These are phyloP conservation scores for Blastocystis sp. DNA, from an alignment of 352 stramenopile genomes.

Conservation along the genomic window DNA sequence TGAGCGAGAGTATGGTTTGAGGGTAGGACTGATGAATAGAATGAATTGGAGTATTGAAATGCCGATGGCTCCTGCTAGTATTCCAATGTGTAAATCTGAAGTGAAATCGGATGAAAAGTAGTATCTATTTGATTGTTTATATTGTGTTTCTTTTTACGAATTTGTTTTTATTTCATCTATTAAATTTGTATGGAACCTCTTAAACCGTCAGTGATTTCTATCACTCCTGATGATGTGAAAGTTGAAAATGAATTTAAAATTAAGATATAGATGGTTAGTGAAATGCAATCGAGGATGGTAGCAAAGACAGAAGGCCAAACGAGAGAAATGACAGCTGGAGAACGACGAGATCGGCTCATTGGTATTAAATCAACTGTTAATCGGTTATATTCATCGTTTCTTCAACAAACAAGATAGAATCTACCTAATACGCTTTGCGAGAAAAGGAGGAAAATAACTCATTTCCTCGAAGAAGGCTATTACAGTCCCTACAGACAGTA, in stretches of 20 bases:
- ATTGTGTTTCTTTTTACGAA: neutral
- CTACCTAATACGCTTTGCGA: constrained; percentile 4
- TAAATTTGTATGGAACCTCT: neutral
- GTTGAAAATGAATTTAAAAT: neutral
- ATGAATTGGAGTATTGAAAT: neutral
- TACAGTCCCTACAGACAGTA: constrained; percentile 23
- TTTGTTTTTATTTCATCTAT: neutral
- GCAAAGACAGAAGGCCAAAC: neutral
- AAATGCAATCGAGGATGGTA: neutral
- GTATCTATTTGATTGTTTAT: neutral
- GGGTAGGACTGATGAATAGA: neutral
- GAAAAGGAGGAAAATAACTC: constrained; percentile 27
- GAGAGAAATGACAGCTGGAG: neutral
- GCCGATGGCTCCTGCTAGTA: neutral
- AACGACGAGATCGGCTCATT: neutral
- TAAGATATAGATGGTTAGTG: neutral
- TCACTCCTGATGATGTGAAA: neutral
- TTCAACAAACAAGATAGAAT: constrained; percentile 21
- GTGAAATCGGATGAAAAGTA: constrained; percentile 4
- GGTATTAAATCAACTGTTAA: neutral
- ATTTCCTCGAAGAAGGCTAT: constrained; percentile 31
- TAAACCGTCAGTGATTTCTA: constrained; percentile 10
- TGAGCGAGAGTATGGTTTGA: neutral
- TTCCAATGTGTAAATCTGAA: neutral
- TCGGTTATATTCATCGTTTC: neutral